A percentile compares a stretch with the other conserved stretches of the same genome.
Evolutionary conservation across 257 asterid species (phyloP).

Genomic region (Nemophila menziesii): DNA sequence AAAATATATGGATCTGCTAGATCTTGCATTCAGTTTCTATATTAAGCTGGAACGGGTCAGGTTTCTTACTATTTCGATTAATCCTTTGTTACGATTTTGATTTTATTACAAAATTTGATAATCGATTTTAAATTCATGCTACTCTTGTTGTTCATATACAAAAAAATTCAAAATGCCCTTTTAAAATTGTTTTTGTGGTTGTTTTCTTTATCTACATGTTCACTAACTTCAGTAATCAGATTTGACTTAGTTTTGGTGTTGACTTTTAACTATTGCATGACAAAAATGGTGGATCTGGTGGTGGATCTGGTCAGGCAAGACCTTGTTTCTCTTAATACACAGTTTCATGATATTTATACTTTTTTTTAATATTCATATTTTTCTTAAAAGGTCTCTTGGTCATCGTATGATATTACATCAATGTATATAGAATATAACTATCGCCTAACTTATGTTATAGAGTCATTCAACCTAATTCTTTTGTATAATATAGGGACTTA

Average conservation of each 20-base stretch:
- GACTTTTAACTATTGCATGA: conserved; percentile 31
- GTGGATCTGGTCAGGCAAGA: conserved; percentile 98
- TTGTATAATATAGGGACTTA: too few relatives aligned
- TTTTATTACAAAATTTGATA: too few relatives aligned
- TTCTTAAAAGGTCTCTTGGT: not conserved
- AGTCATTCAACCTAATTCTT: too few relatives aligned
- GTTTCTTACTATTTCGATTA: conserved; percentile 18
- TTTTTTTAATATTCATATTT: not conserved
- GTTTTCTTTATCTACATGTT: too few relatives aligned
- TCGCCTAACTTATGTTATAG: not conserved
- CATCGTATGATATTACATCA: not conserved
- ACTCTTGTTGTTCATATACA: too few relatives aligned
- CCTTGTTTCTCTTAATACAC: conserved; percentile 1
- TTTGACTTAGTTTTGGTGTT: not conserved
- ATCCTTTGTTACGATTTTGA: too few relatives aligned
- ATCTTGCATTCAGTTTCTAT: conserved; percentile 72
- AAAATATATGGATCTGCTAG: conserved; percentile 49
- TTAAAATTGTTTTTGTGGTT: too few relatives aligned
- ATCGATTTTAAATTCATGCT: too few relatives aligned
- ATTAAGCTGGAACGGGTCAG: conserved; percentile 65
- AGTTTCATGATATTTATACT: not conserved
- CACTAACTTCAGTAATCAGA: too few relatives aligned
- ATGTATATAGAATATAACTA: too few relatives aligned
- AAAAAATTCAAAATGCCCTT: too few relatives aligned
- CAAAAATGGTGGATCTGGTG: conserved; percentile 87